These are phyloP conservation scores for Quaeritorhiza haematococci DNA, from an alignment of 371 early-diverging fungal species.

Conservation along the genomic window DNA sequence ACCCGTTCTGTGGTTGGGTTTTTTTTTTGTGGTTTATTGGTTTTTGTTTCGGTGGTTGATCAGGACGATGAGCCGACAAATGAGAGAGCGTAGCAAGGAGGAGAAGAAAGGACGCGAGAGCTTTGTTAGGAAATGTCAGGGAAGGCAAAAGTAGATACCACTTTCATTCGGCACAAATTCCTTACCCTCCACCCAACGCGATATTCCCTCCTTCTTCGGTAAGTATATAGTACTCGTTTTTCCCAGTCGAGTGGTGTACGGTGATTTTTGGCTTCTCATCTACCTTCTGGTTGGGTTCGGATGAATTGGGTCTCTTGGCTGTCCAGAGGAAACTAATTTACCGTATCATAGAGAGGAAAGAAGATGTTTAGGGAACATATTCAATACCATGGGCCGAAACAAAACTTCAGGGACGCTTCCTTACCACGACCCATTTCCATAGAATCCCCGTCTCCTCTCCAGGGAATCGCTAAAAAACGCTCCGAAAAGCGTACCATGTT, in stretches of 20 bases:
- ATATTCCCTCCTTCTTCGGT: constrained; percentile 79
- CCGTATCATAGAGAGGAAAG: too few species aligned
- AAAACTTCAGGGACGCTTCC: constrained; percentile 49
- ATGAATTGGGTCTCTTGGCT: too few species aligned
- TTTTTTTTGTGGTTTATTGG: background rate
- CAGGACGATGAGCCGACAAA: too few species aligned
- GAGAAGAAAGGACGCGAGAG: too few species aligned
- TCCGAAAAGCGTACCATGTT: constrained; percentile 62
- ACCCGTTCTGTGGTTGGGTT: constrained; percentile 51
- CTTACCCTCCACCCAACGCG: constrained; percentile 88
- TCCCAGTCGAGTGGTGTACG: constrained; percentile 78
- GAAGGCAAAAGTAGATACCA: too few species aligned
- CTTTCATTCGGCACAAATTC: background rate
- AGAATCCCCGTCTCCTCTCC: constrained; percentile 62
- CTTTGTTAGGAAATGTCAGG: too few species aligned
- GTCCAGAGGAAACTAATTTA: too few species aligned
- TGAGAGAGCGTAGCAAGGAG: too few species aligned
- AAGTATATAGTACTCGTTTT: constrained; percentile 83
- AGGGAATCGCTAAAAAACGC: constrained; percentile 75
- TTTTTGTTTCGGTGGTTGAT: too few species aligned
- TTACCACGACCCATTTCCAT: constrained; percentile 89
- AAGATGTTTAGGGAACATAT: too few species aligned
- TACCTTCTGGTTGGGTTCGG: background rate
- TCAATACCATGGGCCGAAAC: too few species aligned
- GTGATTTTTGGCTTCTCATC: constrained; percentile 26